A percentile compares a stretch with the other conserved stretches of the same genome.
phyloP scores from a whole-genome alignment of 768 basidiomycete species.

The Mycena capillaripes region DNA sequence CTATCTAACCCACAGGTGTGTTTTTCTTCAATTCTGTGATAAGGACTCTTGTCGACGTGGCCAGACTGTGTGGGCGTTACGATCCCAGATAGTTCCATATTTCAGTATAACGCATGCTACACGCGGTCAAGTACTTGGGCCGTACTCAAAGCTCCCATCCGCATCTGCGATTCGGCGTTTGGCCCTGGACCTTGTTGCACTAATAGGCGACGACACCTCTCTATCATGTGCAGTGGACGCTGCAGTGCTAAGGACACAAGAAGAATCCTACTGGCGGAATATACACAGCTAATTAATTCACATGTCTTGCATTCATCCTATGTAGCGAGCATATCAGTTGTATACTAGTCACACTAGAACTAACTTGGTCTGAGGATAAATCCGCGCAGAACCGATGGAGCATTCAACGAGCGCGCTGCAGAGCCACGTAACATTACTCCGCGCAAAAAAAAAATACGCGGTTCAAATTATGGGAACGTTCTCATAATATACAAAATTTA shows the following conservation, averaged over 20 bases:
- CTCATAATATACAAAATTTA: constrained; percentile 11
- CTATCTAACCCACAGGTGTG: constrained; percentile 61
- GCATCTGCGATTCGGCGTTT: constrained; percentile 63
- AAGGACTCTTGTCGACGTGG: constrained; percentile 17
- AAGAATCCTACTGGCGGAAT: constrained; percentile 56
- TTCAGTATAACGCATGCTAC: constrained; percentile 84
- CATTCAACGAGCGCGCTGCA: too few species aligned
- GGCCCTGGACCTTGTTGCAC: constrained; percentile 72
- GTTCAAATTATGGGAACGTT: too few species aligned
- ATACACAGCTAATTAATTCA: not conserved
- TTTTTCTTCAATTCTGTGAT: constrained; percentile 24
- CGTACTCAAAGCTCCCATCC: constrained; percentile 77
- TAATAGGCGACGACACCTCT: constrained; percentile 36
- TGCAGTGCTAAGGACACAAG: constrained; percentile 54
- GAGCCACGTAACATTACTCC: too few species aligned
- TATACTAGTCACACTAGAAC: not conserved
- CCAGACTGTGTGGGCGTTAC: constrained; percentile 65
- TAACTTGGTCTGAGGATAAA: too few species aligned
- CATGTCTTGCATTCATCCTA: not conserved
- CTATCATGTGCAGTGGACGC: constrained; percentile 38
- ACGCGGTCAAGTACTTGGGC: constrained; percentile 81
- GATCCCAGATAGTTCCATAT: constrained; percentile 80
- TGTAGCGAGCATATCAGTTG: not conserved
- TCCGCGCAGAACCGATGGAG: too few species aligned
- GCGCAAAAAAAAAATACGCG: too few species aligned